Percentiles rank a stretch among this genome's conserved stretches.
Conservation (phyloP, 208 protist species). For the Leishmania lainsoni region DNA sequence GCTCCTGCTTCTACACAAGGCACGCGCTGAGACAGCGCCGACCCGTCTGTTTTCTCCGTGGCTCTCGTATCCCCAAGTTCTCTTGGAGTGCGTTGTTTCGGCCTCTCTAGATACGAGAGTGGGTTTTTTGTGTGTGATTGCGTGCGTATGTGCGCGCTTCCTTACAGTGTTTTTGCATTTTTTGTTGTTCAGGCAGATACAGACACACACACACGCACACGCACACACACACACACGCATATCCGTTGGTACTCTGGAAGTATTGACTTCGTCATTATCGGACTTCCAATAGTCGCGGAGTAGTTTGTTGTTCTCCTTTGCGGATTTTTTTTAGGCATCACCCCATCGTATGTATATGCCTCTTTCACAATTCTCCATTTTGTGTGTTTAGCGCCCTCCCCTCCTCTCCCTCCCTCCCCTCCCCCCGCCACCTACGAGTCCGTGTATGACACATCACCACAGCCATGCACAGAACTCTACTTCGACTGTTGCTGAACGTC, state of each 20-base stretch:
- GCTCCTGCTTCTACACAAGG: not conserved
- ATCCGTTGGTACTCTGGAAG: too few species aligned
- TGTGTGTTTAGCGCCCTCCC: not conserved
- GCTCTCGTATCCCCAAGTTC: not conserved
- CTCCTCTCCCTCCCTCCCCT: not conserved
- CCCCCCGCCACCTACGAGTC: not conserved
- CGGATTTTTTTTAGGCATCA: too few species aligned
- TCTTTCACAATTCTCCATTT: not conserved
- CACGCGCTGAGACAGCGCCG: not conserved
- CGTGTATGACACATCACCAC: not conserved
- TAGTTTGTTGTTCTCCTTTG: too few species aligned
- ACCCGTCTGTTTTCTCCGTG: not conserved
- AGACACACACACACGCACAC: too few species aligned
- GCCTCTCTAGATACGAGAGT: not conserved
- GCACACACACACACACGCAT: too few species aligned
- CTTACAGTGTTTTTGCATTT: not conserved
- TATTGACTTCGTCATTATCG: too few species aligned
- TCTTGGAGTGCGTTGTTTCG: not conserved
- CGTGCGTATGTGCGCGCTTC: not conserved
- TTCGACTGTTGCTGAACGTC: constrained; percentile 63
- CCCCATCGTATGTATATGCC: not conserved
- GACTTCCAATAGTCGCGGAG: too few species aligned
- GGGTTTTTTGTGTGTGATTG: not conserved
- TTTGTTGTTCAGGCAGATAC: not conserved
- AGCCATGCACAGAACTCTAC: constrained; percentile 46